Base-by-base conservation (phyloP, 2,329 filamentous ascomycete species). In the Penicillium sp. region DNA sequence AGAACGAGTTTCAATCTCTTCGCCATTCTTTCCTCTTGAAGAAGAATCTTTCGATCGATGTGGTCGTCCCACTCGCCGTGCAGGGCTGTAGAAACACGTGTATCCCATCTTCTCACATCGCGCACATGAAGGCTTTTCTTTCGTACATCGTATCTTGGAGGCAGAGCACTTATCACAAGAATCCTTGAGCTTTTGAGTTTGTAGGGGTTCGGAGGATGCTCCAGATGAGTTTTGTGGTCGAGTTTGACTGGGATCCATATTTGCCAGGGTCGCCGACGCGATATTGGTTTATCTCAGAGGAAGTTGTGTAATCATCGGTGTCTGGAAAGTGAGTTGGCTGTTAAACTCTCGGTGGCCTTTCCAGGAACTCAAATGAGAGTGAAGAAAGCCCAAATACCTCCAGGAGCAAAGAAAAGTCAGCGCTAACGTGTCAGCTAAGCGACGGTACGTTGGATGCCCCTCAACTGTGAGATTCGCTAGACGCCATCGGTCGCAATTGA, bases 21-120 rank as follows among this genome's bases (percentile, higher is more conserved):
- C 44, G 45, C 27, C 31, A 9, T 48, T 22, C 29, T 39, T 31
- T 19, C 14, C 22, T 6, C 9, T 19, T 22, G 43, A 22, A 3
- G 27, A 24, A 1, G 27, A 31, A 4, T 52, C 44, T 24, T 44
- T 55, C 2, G 48, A 37, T 39, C 48, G 48, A 21, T 56, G 56
- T 16, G 60, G 63, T 21, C 60, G 57, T 22, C 63, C 62, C 37
- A 59, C 57, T 2, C 64, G 57, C 46, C 64, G 54, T 29, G 65
- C 64, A 26, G 63, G 65, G 50, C 65, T 67, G 47, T 65, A 67
- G 43, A 65, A 64, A 45, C 64, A 66, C 31, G 57, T 52, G 31
- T 66, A 60, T 4, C 62, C 64, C 21, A 63, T 43, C 46, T 61
- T 62, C 13, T n/a, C 48, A 41, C 63, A 65, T 10, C 63, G 62